phyloP scores from a whole-genome alignment of 306 rosid genomes.

The Lathyrus sativus region DNA sequence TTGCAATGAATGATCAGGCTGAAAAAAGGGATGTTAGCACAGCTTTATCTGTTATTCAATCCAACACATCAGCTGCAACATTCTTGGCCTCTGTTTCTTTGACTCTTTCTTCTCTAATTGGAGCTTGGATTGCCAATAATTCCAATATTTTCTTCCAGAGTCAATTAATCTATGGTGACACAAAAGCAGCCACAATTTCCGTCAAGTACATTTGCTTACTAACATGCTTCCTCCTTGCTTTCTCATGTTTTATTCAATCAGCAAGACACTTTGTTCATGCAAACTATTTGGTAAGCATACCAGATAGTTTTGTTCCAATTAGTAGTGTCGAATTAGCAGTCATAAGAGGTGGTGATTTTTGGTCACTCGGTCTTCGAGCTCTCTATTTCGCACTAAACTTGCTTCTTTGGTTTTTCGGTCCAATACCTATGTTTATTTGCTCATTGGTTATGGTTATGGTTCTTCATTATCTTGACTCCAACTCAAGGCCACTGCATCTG shows the following conservation, averaged over 20 bases:
- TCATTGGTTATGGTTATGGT: slow-evolving; percentile 53
- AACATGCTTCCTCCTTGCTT: slow-evolving; percentile 70
- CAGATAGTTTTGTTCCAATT: slow-evolving; percentile 52
- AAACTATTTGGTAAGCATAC: slow-evolving; percentile 68
- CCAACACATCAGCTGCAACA: slow-evolving; percentile 67
- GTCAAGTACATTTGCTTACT: slow-evolving; percentile 67
- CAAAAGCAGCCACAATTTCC: slow-evolving; percentile 46
- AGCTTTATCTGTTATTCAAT: slow-evolving; percentile 54
- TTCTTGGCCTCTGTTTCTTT: slow-evolving; percentile 61
- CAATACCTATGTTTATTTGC: slow-evolving; percentile 77
- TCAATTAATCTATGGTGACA: slow-evolving; percentile 64
- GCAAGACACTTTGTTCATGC: slow-evolving; percentile 80
- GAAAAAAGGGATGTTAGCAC: slow-evolving; percentile 48
- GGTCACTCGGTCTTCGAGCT: slow-evolving; percentile 79
- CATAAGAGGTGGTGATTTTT: slow-evolving; percentile 72
- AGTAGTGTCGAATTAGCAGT: slow-evolving; percentile 60
- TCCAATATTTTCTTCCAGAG: slow-evolving; percentile 48
- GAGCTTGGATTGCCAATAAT: slow-evolving; percentile 72
- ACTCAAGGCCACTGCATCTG: slow-evolving; percentile 57
- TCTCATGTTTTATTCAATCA: slow-evolving; percentile 72
- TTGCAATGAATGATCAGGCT: slow-evolving; percentile 38
- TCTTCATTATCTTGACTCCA: slow-evolving; percentile 60
- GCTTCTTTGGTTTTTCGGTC: slow-evolving; percentile 84
- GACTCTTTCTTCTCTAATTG: slow-evolving; percentile 69
- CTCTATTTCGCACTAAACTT: slow-evolving; percentile 70